phyloP scores from a whole-genome alignment of 208 protist genomes.

The Leishmania braziliensis region DNA sequence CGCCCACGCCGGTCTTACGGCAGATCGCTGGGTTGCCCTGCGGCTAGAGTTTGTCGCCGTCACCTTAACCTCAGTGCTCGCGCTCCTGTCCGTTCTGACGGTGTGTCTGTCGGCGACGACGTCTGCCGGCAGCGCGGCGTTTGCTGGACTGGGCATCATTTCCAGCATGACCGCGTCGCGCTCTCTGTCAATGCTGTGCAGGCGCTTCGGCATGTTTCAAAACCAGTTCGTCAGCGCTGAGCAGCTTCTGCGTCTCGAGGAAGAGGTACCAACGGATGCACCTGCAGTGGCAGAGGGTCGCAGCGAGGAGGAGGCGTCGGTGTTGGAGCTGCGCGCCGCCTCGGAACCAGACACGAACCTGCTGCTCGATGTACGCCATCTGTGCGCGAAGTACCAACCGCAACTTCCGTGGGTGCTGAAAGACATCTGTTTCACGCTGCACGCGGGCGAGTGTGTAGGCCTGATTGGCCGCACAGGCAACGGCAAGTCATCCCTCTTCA shows the following conservation, averaged over 20 bases:
- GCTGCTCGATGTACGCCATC: slow-evolving; percentile 61
- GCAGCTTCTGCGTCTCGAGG: slow-evolving; percentile 54
- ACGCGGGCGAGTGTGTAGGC: slow-evolving; percentile 56
- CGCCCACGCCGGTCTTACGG: slow-evolving; percentile 49
- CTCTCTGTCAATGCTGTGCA: slow-evolving; percentile 64
- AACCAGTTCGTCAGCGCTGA: slow-evolving; percentile 81
- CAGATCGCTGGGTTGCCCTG: slow-evolving; percentile 75
- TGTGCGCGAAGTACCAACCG: slow-evolving; percentile 71
- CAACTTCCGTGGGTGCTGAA: slow-evolving; percentile 69
- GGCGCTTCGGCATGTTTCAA: slow-evolving; percentile 72
- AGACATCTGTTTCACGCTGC: slow-evolving; percentile 61
- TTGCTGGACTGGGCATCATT: slow-evolving; percentile 70
- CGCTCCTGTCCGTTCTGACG: slow-evolving; percentile 60
- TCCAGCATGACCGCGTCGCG: slow-evolving; percentile 59
- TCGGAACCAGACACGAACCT: slow-evolving; percentile 13
- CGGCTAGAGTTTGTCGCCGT: slow-evolving; percentile 72
- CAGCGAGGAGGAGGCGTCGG: slow-evolving; percentile 4
- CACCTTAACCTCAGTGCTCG: slow-evolving; percentile 60
- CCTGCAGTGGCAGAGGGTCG: not conserved
- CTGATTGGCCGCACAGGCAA: slow-evolving; percentile 84
- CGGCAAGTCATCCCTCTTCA: slow-evolving; percentile 87
- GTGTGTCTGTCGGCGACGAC: slow-evolving; percentile 39
- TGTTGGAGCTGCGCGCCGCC: not conserved
- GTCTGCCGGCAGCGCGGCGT: slow-evolving; percentile 39
- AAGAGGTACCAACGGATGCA: slow-evolving; percentile 40